Evolutionary conservation across 768 basidiomycete species (phyloP), one percentile per base, ranked within the genome.

Genomic region (Boletus huronensis): DNA sequence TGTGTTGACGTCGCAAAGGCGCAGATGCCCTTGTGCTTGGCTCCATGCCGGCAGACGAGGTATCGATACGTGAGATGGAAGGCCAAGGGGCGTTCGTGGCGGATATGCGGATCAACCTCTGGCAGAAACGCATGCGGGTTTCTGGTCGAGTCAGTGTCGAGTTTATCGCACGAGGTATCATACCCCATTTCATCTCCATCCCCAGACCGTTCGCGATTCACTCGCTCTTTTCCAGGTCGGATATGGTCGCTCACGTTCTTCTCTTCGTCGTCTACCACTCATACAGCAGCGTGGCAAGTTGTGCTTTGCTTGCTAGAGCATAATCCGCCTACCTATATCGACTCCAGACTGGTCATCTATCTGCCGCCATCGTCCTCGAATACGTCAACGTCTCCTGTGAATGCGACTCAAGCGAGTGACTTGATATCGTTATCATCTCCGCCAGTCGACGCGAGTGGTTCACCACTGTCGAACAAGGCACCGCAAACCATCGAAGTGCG

Each of bases 91-190:
- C 78, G 0, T 90, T 90, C 54, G 77, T 74, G 0, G 82, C 76
- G 19, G 61, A 68, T 6, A 57, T 67, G 19, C 49, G 71, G 21
- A 72, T 85, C 19, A 75, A 78, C 19, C 75, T 80, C 40, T 90
- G 88, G 68, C 84, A 86, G 66, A 83, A 82, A 60, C 76, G 88
- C n/a, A 85, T 90, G 85, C 74, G 81, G 25, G 78, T 87, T 14
- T 76, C 80, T 23, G 79, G 79, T 53, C 53, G 70, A 19, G 77
- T 88, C 36, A 61, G 58, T 6, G 62, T 87, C 17, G 87, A 90
- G 55, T 89, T 89, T 55, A 84, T 89, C 51, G 85, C 87, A 7
- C 70, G 75, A 66, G 78, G 80, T 78, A 57, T 11, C 19, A 3
- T 5, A 8, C 2, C 9, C 9, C 23, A 0, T 9, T n/a, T 52